These are phyloP conservation scores for Apiotrichum gracile DNA, from an alignment of 1,284 basidiomycete genomes.

Conservation along the genomic window DNA sequence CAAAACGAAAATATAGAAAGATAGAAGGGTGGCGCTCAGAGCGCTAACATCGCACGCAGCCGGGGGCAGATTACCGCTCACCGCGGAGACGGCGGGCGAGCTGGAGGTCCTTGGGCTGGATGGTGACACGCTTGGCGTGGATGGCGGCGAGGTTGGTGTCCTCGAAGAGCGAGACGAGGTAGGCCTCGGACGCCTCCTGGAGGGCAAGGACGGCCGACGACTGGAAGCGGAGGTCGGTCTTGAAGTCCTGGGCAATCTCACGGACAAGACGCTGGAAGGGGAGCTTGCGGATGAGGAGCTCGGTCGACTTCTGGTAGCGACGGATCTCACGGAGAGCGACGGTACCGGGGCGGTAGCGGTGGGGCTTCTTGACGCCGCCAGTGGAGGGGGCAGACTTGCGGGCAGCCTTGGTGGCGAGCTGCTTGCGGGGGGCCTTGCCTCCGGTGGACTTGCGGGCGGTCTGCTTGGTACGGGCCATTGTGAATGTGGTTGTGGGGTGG, in stretches of 20 bases:
- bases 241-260: conserved; percentile 60
- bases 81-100: conserved; percentile 71
- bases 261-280: conserved; percentile 87
- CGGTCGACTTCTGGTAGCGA: conserved; percentile 66
- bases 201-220: conserved; percentile 84
- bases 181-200: conserved; percentile 85
- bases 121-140: conserved; percentile 81
- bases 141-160: conserved; percentile 80
- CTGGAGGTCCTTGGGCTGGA: conserved; percentile 72
- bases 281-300: conserved; percentile 84
- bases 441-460: conserved; percentile 61
- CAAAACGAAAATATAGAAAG: conserved; percentile 12
- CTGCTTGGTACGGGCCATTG: conserved; percentile 51
- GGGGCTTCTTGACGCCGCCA: conserved; percentile 59
- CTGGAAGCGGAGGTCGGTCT: conserved; percentile 90
- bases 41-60: background rate
- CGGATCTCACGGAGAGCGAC: conserved; percentile 55
- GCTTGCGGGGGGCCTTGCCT: conserved; percentile 53
- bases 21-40: background rate
- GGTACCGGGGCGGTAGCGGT: conserved; percentile 56
- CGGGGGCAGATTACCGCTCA: conserved; percentile 54
- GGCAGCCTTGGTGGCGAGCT: conserved; percentile 52
- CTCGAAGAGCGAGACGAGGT: conserved; percentile 79
- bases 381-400: conserved; percentile 51
- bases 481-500: conserved; percentile 8